Percentiles rank a stretch among this genome's conserved stretches.
phyloP scores from a whole-genome alignment of 1,284 basidiomycete genomes.

The Trichosporon inkin region DNA sequence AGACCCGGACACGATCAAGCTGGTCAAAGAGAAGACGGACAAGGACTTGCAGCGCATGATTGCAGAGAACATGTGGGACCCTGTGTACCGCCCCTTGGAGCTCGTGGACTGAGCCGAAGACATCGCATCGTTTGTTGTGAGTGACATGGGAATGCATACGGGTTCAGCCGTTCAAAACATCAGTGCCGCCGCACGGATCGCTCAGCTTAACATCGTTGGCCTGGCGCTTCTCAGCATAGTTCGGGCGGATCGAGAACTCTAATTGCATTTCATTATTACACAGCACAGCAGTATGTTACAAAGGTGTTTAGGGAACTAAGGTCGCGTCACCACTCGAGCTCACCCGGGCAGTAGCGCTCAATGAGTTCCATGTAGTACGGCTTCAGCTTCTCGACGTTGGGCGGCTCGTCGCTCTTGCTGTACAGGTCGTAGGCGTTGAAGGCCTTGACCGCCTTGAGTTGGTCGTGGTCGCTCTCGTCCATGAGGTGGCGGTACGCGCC shows the following conservation, averaged over 20 bases:
- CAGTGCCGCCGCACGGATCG: too few relatives aligned
- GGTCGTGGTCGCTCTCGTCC: conserved; percentile 55
- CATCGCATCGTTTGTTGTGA: too few relatives aligned
- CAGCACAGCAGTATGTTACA: neutral
- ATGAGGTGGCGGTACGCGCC: conserved; percentile 73
- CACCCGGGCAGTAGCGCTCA: neutral
- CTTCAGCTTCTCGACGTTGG: conserved; percentile 59
- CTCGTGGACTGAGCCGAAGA: conserved; percentile 30
- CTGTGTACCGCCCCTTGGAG: conserved; percentile 46
- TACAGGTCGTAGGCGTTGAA: conserved; percentile 69
- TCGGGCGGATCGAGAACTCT: too few relatives aligned
- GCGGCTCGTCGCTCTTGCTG: conserved; percentile 70
- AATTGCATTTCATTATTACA: too few relatives aligned
- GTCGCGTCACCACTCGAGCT: neutral
- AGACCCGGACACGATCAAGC: conserved; percentile 39
- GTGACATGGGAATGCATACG: too few relatives aligned
- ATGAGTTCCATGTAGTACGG: conserved; percentile 61
- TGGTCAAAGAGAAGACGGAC: conserved; percentile 40
- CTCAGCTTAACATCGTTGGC: too few relatives aligned
- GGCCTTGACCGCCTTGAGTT: conserved; percentile 40
- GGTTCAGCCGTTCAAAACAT: too few relatives aligned
- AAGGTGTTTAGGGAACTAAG: neutral
- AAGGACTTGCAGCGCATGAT: conserved; percentile 44
- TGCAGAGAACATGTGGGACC: conserved; percentile 47
- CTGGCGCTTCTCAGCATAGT: too few relatives aligned